phyloP scores from a whole-genome alignment of 495 filamentous ascomycete genomes.

The Podospora tetraspora region DNA sequence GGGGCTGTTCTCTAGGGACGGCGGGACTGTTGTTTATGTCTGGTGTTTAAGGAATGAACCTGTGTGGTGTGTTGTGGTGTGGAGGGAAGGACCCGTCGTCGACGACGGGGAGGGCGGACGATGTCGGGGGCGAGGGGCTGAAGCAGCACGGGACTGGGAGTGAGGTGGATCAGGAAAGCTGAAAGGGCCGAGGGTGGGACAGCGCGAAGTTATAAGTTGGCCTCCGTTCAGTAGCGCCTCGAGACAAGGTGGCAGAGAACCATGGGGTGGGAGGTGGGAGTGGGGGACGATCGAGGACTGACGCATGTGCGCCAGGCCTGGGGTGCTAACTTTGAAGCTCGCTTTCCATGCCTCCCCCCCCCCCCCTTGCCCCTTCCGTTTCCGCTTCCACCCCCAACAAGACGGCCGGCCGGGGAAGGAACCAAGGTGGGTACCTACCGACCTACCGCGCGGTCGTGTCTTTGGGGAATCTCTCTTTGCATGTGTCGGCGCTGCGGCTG shows the following conservation, averaged over 20 bases:
- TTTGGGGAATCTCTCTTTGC: not conserved
- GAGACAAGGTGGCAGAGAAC: not conserved
- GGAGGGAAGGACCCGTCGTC: not conserved
- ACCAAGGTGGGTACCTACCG: not conserved
- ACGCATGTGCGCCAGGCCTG: constrained; percentile 6
- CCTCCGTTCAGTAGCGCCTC: not conserved
- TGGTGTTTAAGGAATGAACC: not conserved
- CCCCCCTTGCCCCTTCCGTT: not conserved
- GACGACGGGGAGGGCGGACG: not conserved
- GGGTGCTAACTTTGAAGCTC: not conserved
- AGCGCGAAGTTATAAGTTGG: constrained; percentile 14
- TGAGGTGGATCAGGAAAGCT: constrained; percentile 5
- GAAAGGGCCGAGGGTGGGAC: constrained; percentile 12
- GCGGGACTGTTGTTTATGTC: not conserved
- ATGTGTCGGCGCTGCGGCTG: not conserved
- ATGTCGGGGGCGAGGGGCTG: constrained; percentile 4
- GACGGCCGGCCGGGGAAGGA: not conserved
- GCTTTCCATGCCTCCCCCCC: no score
- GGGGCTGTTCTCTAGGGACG: not conserved
- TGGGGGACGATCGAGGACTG: constrained; percentile 19
- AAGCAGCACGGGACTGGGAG: not conserved
- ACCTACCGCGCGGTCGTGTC: not conserved
- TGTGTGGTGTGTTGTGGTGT: not conserved
- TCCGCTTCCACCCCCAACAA: not conserved
- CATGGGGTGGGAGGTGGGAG: constrained; percentile 6